A percentile compares a stretch with the other conserved stretches of the same genome.
Evolutionary conservation across 2,329 filamentous ascomycete species (phyloP).

Genomic region (Fusarium luffae): DNA sequence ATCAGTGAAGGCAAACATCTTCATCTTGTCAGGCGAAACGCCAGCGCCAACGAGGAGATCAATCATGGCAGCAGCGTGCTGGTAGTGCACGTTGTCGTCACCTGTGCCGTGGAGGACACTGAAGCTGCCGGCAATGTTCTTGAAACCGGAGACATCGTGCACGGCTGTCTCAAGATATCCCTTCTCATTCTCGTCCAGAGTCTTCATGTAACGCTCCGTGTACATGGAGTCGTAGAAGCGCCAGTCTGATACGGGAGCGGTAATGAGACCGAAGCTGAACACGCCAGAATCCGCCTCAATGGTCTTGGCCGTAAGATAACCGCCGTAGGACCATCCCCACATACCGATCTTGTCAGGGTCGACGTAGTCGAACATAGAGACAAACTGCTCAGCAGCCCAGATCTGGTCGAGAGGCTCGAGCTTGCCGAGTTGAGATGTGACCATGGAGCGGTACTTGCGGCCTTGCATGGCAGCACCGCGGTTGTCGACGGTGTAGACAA

Average conservation of each 20-base stretch:
- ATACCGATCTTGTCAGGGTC: constrained; percentile 71
- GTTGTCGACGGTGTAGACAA: constrained; percentile 75
- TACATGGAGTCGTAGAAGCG: constrained; percentile 78
- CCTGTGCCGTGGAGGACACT: constrained; percentile 73
- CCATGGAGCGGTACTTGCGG: constrained; percentile 68
- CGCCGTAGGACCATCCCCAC: constrained; percentile 76
- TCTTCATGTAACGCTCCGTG: constrained; percentile 79
- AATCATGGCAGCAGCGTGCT: constrained; percentile 70
- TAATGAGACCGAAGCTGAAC: constrained; percentile 72
- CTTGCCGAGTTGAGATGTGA: constrained; percentile 69
- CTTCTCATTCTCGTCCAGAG: constrained; percentile 62
- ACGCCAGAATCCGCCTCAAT: constrained; percentile 69
- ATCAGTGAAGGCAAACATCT: constrained; percentile 73
- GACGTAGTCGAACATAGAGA: constrained; percentile 62
- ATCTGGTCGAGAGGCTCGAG: constrained; percentile 75
- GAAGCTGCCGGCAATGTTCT: constrained; percentile 69
- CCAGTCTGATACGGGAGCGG: constrained; percentile 75
- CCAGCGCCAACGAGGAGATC: constrained; percentile 69
- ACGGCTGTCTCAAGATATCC: constrained; percentile 73
- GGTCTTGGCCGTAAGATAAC: constrained; percentile 74
- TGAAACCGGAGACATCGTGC: constrained; percentile 68
- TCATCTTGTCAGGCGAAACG: constrained; percentile 70
- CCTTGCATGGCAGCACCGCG: constrained; percentile 74
- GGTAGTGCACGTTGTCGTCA: constrained; percentile 79
- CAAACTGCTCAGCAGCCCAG: constrained; percentile 70